Conservation (phyloP, 169 alveolate genomes). For the Cryptosporidium tyzzeri region DNA sequence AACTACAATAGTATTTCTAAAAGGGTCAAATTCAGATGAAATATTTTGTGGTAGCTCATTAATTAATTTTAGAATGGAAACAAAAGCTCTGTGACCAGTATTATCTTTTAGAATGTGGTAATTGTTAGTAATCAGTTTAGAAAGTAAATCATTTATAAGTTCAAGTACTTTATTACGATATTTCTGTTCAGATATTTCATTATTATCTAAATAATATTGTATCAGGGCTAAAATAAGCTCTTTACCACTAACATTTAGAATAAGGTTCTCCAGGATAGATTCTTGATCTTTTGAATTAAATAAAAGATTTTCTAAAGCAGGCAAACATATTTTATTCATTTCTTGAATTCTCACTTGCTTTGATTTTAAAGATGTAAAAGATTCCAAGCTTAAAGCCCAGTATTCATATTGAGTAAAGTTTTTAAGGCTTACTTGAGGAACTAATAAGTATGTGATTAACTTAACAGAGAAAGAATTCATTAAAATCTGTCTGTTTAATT, state of each 20-base stretch:
- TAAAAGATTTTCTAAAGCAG: conserved; percentile 41
- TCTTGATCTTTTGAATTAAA: conserved; percentile 6
- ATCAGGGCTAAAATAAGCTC: conserved; percentile 26
- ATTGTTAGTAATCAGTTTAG: not conserved
- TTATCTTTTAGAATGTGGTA: conserved; percentile 30
- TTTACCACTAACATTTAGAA: conserved; percentile 11
- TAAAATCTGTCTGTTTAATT: not conserved
- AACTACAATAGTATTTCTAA: conserved; percentile 14
- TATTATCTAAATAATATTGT: not conserved
- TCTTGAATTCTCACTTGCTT: conserved; percentile 23
- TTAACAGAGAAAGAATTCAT: conserved; percentile 18
- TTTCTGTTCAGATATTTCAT: not conserved
- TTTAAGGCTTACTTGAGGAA: not conserved
- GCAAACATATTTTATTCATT: conserved; percentile 17
- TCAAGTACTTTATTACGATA: conserved; percentile 8
- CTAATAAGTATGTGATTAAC: conserved; percentile 14
- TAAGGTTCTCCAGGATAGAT: conserved; percentile 14
- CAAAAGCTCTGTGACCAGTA: conserved; percentile 63
- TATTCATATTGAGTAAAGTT: conserved; percentile 54
- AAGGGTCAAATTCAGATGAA: conserved; percentile 45
- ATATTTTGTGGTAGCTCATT: conserved; percentile 13
- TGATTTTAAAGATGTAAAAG: conserved; percentile 39
- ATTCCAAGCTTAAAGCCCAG: conserved; percentile 49
- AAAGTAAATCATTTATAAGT: not conserved
- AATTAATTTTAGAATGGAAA: conserved; percentile 33